Evolutionary conservation across 1,284 basidiomycete genomes (phyloP).

Genomic region (Hemileia vastatrix): DNA sequence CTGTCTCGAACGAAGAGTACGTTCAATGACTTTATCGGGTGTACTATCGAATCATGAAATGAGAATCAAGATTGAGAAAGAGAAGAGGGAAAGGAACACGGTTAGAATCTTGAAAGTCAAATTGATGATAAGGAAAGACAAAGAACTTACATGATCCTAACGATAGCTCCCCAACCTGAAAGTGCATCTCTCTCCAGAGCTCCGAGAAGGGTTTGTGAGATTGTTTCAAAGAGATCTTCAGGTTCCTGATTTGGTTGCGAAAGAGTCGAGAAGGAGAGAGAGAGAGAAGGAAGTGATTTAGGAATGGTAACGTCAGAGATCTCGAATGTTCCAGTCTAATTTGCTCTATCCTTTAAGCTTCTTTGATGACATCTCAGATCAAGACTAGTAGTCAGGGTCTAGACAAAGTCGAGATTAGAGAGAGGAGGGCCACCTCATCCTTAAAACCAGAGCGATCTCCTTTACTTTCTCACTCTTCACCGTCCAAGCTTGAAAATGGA

Average conservation of each 20-base stretch:
- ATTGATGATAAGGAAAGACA: conserved; percentile 13
- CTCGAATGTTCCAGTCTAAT: too few species aligned
- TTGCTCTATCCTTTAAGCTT: too few species aligned
- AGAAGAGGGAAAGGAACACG: too few species aligned
- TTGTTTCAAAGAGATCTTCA: conserved; percentile 96
- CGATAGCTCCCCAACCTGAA: conserved; percentile 91
- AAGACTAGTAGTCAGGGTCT: not conserved
- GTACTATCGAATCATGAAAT: too few species aligned
- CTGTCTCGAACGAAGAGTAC: conserved; percentile 80
- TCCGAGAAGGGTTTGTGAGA: conserved; percentile 88
- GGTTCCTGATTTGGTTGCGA: conserved; percentile 52
- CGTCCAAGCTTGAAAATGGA: not conserved
- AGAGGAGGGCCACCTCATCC: not conserved
- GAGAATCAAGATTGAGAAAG: too few species aligned
- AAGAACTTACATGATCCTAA: conserved; percentile 78
- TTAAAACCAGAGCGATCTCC: not conserved
- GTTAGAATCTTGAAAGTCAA: too few species aligned
- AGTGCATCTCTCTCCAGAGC: conserved; percentile 91
- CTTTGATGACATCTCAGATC: too few species aligned
- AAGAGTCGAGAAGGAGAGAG: not conserved
- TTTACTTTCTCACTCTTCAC: too few species aligned
- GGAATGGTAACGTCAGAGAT: too few species aligned
- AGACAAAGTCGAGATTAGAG: conserved; percentile 4
- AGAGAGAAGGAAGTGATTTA: not conserved
- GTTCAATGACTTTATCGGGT: conserved; percentile 71